Base-by-base conservation (phyloP, 441 rosid species). In the Viola pubescens region DNA sequence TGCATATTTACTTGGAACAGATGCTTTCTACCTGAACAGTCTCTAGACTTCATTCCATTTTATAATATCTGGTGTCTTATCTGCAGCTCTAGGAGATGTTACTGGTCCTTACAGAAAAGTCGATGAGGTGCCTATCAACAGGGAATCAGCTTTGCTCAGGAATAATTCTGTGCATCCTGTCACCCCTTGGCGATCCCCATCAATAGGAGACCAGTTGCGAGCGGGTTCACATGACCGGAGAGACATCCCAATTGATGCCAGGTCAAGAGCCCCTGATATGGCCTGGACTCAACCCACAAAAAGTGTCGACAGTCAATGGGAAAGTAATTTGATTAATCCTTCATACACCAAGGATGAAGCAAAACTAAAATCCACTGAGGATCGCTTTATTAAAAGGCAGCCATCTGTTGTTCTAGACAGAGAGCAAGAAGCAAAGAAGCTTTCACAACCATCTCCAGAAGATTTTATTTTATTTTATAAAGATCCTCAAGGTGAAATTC, bases 401-500 rank as follows among this genome's bases (percentile, higher is more conserved):
- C 69, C 76, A 40, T 84, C 95, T 70, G 64, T 65, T 34, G 76
- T 73, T 75, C 57, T 81, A 48, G 95, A 78, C 59, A 81, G 85
- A 71, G 96, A 88, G 62, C 84, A 73, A 56, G 98, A 94, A 73
- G 77, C 71, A 49, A 81, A 84, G 72, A 82, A 80, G 69, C 68
- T 77, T 65, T 41, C 70, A 16, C 85, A 79, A 55, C 56, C 82
- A 12, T 69, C 88, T 16, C 97, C 95, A 13, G 99, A 94, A 69
- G 87, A 81, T 61, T 82, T 91, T 48, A 47, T 84, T 60, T 88
- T 94, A 39, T 72, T 70, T 66, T 94, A 94, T 59, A 91, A 81
- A 80, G 98, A 94, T 76, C 98, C 99, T 70, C 98, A 85, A 74
- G 99, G 98, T 81, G 81, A 74, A 76, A 68, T 91, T 64, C 99